Evolutionary conservation across 768 basidiomycete species (phyloP), one percentile per base, ranked within the genome.

Genomic region (Amyloporia xantha): DNA sequence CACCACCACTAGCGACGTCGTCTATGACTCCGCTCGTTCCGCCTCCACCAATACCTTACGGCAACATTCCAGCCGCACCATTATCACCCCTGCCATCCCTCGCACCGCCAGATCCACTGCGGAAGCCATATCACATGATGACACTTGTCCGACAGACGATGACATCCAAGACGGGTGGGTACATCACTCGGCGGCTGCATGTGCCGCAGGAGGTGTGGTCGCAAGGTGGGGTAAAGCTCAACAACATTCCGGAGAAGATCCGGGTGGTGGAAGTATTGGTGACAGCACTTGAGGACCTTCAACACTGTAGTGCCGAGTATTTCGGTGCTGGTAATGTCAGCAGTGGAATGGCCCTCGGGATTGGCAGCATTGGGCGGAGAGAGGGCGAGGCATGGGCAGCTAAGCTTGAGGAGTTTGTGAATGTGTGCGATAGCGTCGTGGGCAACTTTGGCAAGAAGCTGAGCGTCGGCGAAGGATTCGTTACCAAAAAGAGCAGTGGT

Each of bases 41-140:
- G 2, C 71, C 74, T 5, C 71, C 74, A 44, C 74, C 74, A 15
- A 67, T 73, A 49, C 71, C 79, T 52, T 66, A 76, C 39, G 69
- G 71, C 27, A 81, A 77, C 56, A 71, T 85, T 10, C 86, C 82
- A 27, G 82, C 79, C 11, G 85, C 86, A 2, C 91, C 90, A 5
- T 76, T 74, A 38, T 91, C 90, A 2, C 86, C 89, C 2, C 73
- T 90, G 30, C 91, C 90, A 5, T 80, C 85, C 2, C 65, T 73
- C 13, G 75, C 86, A 20, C 91, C 90, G 5, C 68, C 71, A 4
- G 87, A 91, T 56, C 73, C 84, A 20, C 70, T 89, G 42, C 76
- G 88, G 37, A 85, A 91, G 58, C 92, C 92, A 9, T 95, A 93
- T 62, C 86, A 92, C 63, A 77, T 95, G 77, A 93, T 95, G 91